These are phyloP conservation scores for Oxyria digyna DNA, from an alignment of 148 eudicot species.

Conservation along the genomic window DNA sequence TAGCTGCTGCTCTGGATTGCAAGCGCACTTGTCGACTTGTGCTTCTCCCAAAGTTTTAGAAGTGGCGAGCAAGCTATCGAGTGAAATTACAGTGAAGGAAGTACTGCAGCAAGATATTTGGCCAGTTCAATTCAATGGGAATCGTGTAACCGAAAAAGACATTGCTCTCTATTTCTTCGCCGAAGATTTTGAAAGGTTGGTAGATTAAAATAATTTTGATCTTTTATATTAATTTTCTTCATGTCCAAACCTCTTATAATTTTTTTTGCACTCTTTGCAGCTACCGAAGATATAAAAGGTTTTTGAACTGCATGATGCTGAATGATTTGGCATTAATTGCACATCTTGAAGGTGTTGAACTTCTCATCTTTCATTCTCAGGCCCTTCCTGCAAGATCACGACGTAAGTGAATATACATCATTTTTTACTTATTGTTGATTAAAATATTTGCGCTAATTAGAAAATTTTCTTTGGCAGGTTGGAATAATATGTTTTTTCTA, in stretches of 20 bases:
- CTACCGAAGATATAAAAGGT: slow-evolving; percentile 21
- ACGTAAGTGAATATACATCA: slow-evolving; percentile 16
- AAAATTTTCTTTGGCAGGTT: slow-evolving; percentile 22
- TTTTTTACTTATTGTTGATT: background rate
- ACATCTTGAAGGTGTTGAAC: slow-evolving; percentile 23
- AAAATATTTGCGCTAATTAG: background rate
- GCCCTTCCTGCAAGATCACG: slow-evolving; percentile 34
- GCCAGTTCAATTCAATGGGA: slow-evolving; percentile 60
- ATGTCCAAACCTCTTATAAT: background rate
- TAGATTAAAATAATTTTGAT: background rate
- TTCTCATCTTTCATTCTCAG: slow-evolving; percentile 33
- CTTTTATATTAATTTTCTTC: background rate
- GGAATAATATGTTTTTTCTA: slow-evolving; percentile 34
- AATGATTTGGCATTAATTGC: slow-evolving; percentile 36
- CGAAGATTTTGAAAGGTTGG: slow-evolving; percentile 34
- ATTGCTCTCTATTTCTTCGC: slow-evolving; percentile 48
- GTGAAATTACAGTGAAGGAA: slow-evolving; percentile 39
- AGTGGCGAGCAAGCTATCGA: slow-evolving; percentile 39
- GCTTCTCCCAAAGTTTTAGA: slow-evolving; percentile 33
- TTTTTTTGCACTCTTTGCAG: slow-evolving; percentile 17
- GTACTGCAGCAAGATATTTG: slow-evolving; percentile 50
- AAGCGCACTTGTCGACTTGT: slow-evolving; percentile 31
- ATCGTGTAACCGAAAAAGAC: slow-evolving; percentile 46
- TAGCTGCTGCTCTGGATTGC: slow-evolving; percentile 23
- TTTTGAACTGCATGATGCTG: slow-evolving; percentile 26